Base-by-base conservation (phyloP, 2,329 filamentous ascomycete genomes). In the Fusarium multiceps region DNA sequence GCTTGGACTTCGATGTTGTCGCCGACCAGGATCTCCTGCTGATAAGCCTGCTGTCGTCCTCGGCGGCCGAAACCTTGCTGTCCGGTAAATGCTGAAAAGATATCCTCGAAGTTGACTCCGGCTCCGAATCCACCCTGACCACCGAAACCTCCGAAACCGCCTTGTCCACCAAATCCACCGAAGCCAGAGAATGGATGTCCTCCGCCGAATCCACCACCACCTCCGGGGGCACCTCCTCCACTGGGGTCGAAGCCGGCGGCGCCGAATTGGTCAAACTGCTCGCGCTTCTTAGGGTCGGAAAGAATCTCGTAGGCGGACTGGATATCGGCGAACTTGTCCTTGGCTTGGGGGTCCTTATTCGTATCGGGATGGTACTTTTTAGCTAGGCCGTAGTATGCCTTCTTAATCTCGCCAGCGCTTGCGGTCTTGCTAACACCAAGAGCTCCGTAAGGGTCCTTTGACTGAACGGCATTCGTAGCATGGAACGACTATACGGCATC, bases 321-420 rank as follows among this genome's bases (percentile, higher is more conserved):
- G 57, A 97, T 93, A 74, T 98, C 95, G 69, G 91, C 88, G 76
- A 99, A 99, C 76, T 92, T 95, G 75, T 98, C 96, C 79, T 98
- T 98, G 37, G 96, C 94, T n/a, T 85, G 87, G 4, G 93, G 80
- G 74, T 98, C 96, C 80, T 98, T 98, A 85, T 98, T 99, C 37
- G 96, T 98, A 79, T 99, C 96, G 11, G 96, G 96, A 76, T 99
- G 96, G 79, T 89, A 99, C 78, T 98, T 99, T 82, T 99, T 99
- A 21, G 96, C 96, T 63, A 98, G 85, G 53, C 94, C 93, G 79
- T 99, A 99, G 84, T 99, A 99, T 5, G 96, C 94, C 80, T 98
- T 98, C 80, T 99, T 99, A 79, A 99, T 98, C 37, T 98, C 95
- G 63, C 89, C 85, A 5, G 93, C 84, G 2, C 93, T 90, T n/a